Evolutionary conservation across 73 alveolate genomes (phyloP).

Genomic region (Paramecium primaurelia): DNA sequence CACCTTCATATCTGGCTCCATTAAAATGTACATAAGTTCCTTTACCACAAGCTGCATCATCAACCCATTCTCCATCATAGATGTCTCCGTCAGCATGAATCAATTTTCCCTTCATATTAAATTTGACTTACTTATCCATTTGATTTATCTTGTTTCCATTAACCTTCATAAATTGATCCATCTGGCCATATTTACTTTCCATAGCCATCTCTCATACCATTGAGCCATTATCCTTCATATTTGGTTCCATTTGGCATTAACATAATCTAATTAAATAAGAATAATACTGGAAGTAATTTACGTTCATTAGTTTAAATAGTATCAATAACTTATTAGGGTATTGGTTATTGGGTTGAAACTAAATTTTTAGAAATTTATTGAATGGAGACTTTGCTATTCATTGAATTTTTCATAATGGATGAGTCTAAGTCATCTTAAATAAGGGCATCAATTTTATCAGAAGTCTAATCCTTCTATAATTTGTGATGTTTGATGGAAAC

Average conservation of each 20-base stretch:
- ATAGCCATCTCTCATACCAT: conserved; percentile 63
- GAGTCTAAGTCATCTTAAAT: not conserved
- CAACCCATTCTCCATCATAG: conserved; percentile 73
- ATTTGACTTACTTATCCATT: conserved; percentile 49
- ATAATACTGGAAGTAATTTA: not conserved
- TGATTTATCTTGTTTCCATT: conserved; percentile 64
- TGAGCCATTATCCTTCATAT: conserved; percentile 70
- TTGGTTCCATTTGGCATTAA: conserved; percentile 64
- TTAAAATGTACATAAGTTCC: conserved; percentile 59
- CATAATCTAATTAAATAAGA: not conserved
- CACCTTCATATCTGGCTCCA: conserved; percentile 74
- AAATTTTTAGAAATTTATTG: not conserved
- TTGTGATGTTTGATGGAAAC: not conserved
- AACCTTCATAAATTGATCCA: conserved; percentile 57
- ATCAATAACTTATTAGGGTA: not conserved
- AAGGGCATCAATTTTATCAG: not conserved
- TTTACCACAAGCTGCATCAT: conserved; percentile 59
- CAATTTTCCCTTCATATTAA: conserved; percentile 70
- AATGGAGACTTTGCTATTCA: not conserved
- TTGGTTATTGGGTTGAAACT: not conserved
- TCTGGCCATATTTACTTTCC: conserved; percentile 73
- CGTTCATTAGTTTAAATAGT: not conserved
- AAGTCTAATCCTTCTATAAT: not conserved
- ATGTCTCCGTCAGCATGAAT: conserved; percentile 83
- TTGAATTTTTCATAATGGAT: not conserved